A percentile compares a stretch with the other conserved stretches of the same genome.
These are phyloP conservation scores for Hanseniaspora taiwanica DNA, from an alignment of 805 yeast genomes.

Conservation along the genomic window DNA sequence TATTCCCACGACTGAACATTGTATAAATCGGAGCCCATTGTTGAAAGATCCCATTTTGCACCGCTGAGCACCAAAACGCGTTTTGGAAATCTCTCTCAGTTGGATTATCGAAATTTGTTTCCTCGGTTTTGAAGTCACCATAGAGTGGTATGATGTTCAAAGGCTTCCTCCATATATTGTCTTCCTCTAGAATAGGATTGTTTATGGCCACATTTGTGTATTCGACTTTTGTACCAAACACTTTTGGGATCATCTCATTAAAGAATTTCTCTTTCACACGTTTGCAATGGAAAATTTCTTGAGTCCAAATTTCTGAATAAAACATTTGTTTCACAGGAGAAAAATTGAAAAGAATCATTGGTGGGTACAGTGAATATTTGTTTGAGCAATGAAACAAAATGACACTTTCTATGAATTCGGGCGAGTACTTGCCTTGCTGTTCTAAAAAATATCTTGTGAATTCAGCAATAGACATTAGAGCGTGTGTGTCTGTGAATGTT, in stretches of 20 bases:
- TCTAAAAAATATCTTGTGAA: constrained; percentile 6
- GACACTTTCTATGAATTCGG: constrained; percentile 3
- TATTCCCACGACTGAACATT: constrained; percentile 81
- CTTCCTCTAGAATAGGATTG: constrained; percentile 45
- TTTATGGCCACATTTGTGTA: constrained; percentile 58
- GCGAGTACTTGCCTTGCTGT: neutral
- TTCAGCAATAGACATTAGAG: no score
- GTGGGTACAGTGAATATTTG: constrained; percentile 52
- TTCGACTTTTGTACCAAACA: constrained; percentile 8
- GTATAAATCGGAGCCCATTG: constrained; percentile 78
- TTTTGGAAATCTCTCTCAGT: constrained; percentile 28
- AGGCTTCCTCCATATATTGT: constrained; percentile 48
- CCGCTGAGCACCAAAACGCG: constrained; percentile 60
- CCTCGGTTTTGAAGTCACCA: constrained; percentile 50
- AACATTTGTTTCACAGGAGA: constrained; percentile 28
- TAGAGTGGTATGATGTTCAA: constrained; percentile 41
- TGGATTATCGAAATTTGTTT: constrained; percentile 24
- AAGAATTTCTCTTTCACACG: constrained; percentile 9
- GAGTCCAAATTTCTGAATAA: constrained; percentile 26
- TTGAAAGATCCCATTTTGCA: constrained; percentile 66
- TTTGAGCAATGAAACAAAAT: constrained; percentile 15
- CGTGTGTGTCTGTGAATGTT: no score
- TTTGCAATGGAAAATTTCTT: constrained; percentile 9
- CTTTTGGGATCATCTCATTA: constrained; percentile 9
- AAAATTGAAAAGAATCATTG: constrained; percentile 47